Conservation (phyloP, 2,329 filamentous ascomycete species). For the Hymenoscyphus fructigenus region DNA sequence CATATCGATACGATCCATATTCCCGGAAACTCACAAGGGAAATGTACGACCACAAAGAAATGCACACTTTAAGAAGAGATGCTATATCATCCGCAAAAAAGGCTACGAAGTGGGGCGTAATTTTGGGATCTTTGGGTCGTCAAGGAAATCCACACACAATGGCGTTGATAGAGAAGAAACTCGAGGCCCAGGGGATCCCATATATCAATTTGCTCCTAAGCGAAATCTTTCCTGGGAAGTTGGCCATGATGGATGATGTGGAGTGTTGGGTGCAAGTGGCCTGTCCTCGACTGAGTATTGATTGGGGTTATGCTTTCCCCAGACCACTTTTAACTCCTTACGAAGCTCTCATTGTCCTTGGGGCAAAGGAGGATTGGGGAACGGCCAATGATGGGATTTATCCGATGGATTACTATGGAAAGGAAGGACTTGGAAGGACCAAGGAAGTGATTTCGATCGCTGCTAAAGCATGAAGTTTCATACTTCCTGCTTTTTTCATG, state of each 20-base stretch:
- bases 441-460: conserved; percentile 40
- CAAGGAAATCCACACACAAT: conserved; percentile 96
- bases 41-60: conserved; percentile 86
- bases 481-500: no score
- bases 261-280: conserved; percentile 99
- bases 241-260: conserved; percentile 89
- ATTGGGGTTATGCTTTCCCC: conserved; percentile 97
- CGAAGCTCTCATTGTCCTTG: conserved; percentile 88
- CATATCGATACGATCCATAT: conserved; percentile 97
- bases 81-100: conserved; percentile 75
- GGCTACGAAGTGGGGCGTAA: conserved; percentile 90
- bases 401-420: conserved; percentile 98
- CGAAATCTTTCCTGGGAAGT: conserved; percentile 94
- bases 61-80: conserved; percentile 74
- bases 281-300: conserved; percentile 93
- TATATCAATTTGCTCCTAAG: conserved; percentile 84
- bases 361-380: conserved; percentile 73
- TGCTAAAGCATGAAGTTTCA: conserved; percentile 22
- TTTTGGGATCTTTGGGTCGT: conserved; percentile 85
- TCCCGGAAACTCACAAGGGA: conserved; percentile 88
- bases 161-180: conserved; percentile 75
- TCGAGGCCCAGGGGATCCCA: conserved; percentile 70
- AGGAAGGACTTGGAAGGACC: conserved; percentile 83
- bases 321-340: conserved; percentile 88
- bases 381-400: conserved; percentile 65